Evolutionary conservation across 768 basidiomycete genomes (phyloP), one percentile per base, ranked within the genome.

Genomic region (Suillus spraguei): DNA sequence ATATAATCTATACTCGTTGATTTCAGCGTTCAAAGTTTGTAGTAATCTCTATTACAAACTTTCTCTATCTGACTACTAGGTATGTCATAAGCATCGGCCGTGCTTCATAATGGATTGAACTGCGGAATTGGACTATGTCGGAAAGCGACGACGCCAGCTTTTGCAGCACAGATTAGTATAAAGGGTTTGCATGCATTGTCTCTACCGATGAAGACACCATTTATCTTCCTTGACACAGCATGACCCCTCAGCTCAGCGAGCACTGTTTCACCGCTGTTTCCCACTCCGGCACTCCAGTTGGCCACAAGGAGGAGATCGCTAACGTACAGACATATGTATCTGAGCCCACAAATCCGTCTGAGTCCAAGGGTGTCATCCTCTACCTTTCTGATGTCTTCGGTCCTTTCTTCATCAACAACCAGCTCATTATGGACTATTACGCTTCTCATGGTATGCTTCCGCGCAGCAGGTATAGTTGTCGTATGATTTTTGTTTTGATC

Each of bases 381-480:
- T 86, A 79, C 76, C 79, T 82, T 63, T 64, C 83, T 3, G 86
- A 87, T 68, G 79, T 86, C 20, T 85, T 72, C 66, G 84, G 85
- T 0, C 83, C 85, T 0, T 77, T 85, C 56, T 83, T 72, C 66
- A 50, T 82, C 52, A 86, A 86, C 65, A 80, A 82, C 42, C 74
- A 84, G 70, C 72, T 86, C 5, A 62, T 86, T 5, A 83, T 85
- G 68, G 86, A 87, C 68, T 87, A 80, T 64, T 85, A 82, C 65
- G 85, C 86, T 10, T 74, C 80, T 2, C 74, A 81, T 39, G 86
- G 86, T 85, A 47, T 3, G 71, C 63, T 28, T 16, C 5, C 17
- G 42, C 28, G 41, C 20, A 60, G 20, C n/a, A 24, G 14, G 13
- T 46, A 16, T 33, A 5, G n/a, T 9, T 22, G 41, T 24, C 35